Percentiles rank a stretch among this genome's conserved stretches.
phyloP scores from a whole-genome alignment of 306 rosid genomes.

The Purshia tridentata region DNA sequence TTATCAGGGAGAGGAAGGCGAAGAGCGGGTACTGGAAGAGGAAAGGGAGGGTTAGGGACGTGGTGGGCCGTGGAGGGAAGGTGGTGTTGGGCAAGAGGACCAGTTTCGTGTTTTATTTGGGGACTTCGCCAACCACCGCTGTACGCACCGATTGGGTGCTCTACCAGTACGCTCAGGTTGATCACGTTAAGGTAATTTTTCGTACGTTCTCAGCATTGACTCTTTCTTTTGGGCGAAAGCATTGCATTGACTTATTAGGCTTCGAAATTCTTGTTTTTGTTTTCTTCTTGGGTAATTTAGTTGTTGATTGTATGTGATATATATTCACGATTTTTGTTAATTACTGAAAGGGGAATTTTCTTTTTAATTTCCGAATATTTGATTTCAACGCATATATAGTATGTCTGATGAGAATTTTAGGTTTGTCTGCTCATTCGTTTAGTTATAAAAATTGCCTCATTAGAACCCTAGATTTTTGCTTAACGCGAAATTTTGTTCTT shows the following conservation, averaged over 20 bases:
- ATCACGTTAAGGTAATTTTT: conserved; percentile 43
- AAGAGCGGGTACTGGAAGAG: conserved; percentile 64
- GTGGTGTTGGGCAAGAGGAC: conserved; percentile 50
- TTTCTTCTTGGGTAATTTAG: not conserved
- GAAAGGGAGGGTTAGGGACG: conserved; percentile 43
- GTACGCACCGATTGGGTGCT: conserved; percentile 50
- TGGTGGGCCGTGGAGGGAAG: conserved; percentile 29
- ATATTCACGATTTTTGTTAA: not conserved
- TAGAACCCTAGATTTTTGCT: not conserved
- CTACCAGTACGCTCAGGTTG: conserved; percentile 52
- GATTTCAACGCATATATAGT: not conserved
- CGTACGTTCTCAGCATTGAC: not conserved
- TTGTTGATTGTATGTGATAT: not conserved
- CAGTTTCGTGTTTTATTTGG: conserved; percentile 48
- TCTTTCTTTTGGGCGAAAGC: too few species aligned
- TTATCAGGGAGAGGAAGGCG: conserved; percentile 35
- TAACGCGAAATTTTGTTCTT: not conserved
- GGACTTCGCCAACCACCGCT: conserved; percentile 35
- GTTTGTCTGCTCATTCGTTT: not conserved
- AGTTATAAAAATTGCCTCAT: not conserved
- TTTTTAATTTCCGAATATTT: not conserved
- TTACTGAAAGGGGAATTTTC: not conserved
- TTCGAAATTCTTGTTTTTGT: not conserved
- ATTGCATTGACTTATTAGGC: not conserved
- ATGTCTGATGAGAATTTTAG: not conserved